phyloP scores from a whole-genome alignment of 2,329 filamentous ascomycete genomes.

The Myriangium duriaei region DNA sequence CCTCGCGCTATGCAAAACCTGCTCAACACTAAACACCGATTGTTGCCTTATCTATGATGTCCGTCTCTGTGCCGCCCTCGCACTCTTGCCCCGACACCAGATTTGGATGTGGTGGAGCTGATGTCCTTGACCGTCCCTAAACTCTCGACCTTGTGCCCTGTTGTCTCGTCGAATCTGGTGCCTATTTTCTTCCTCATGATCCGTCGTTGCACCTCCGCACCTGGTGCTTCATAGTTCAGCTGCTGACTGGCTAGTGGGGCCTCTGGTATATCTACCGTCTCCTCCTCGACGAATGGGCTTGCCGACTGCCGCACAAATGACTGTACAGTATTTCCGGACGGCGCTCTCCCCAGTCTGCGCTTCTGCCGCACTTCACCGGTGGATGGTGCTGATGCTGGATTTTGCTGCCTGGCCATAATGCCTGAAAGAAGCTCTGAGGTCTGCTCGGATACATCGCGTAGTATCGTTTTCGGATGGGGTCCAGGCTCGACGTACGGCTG shows the following conservation, averaged over 20 bases:
- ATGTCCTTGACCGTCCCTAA: constrained; percentile 21
- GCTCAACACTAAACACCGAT: too few species aligned
- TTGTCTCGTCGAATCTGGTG: constrained; percentile 17
- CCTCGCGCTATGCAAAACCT: too few species aligned
- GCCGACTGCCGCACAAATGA: constrained; percentile 5
- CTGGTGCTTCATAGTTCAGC: constrained; percentile 23
- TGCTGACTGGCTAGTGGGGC: constrained; percentile 20
- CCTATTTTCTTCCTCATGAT: constrained; percentile 23
- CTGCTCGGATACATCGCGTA: not conserved
- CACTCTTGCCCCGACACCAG: constrained; percentile 13
- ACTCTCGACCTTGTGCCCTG: constrained; percentile 17
- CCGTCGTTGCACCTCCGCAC: constrained; percentile 19
- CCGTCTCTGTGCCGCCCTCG: constrained; percentile 12
- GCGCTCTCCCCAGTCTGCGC: constrained; percentile 5
- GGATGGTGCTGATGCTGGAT: not conserved
- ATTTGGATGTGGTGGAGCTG: constrained; percentile 4
- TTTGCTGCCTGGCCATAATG: constrained; percentile 6
- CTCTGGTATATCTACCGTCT: constrained; percentile 5
- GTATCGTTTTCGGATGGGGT: not conserved
- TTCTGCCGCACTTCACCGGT: not conserved
- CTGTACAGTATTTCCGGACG: constrained; percentile 3
- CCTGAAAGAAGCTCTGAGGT: constrained; percentile 1
- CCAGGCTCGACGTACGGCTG: not conserved
- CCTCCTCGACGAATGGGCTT: constrained; percentile 6
- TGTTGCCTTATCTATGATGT: not conserved